Conservation (phyloP, 495 filamentous ascomycete species). For the Astrothelium macrocarpum region DNA sequence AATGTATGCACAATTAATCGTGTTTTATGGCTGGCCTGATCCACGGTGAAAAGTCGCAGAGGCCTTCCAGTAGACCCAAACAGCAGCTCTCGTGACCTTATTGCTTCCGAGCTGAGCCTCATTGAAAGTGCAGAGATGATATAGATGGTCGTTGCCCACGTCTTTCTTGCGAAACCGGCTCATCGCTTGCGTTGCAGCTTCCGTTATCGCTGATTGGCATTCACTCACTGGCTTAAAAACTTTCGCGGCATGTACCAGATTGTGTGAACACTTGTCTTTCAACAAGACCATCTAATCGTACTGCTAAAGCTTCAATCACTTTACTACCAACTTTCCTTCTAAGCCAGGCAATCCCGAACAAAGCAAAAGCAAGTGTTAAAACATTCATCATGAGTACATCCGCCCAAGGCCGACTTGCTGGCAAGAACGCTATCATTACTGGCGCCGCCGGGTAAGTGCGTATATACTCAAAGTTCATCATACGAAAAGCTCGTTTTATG, state of each 20-base stretch:
- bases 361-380: neutral
- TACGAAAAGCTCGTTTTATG: too few relatives aligned
- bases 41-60: too few relatives aligned
- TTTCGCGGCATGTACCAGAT: too few relatives aligned
- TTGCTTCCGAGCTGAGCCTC: too few relatives aligned
- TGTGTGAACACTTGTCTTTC: too few relatives aligned
- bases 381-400: constrained; percentile 18
- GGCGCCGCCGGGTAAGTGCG: constrained; percentile 75
- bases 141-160: neutral
- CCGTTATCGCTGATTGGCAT: constrained; percentile 4
- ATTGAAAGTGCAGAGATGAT: too few relatives aligned
- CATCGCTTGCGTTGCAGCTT: neutral
- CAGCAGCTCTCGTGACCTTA: too few relatives aligned
- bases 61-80: too few relatives aligned
- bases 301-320: too few relatives aligned
- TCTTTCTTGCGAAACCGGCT: neutral
- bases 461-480: neutral
- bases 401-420: constrained; percentile 52
- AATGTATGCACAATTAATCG: neutral
- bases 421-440: constrained; percentile 91
- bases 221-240: too few relatives aligned
- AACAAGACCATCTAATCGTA: neutral
- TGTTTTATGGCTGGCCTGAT: neutral
- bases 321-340: too few relatives aligned
- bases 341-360: too few relatives aligned